Percentiles rank a stretch among this genome's conserved stretches.
These are phyloP conservation scores for Penicillium palitans DNA, from an alignment of 2,329 filamentous ascomycete species.

Conservation along the genomic window DNA sequence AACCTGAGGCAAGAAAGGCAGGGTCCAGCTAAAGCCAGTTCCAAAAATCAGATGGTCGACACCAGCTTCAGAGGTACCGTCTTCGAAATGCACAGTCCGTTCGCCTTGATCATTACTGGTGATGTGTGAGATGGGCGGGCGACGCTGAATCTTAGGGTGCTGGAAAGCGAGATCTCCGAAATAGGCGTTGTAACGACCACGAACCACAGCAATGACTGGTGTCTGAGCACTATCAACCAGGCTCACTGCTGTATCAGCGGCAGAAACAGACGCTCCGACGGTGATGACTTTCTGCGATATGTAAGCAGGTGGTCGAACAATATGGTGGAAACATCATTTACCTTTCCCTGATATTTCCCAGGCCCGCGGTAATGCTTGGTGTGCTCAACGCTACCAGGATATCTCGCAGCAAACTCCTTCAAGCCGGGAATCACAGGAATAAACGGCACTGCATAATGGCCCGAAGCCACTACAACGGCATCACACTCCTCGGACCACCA, in stretches of 20 bases:
- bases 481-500: conserved; percentile 67
- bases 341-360: conserved; percentile 43
- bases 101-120: conserved; percentile 44
- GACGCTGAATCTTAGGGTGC: conserved; percentile 50
- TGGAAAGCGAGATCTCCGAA: conserved; percentile 62
- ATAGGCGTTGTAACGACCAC: conserved; percentile 55
- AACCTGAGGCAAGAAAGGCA: conserved; percentile 60
- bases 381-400: conserved; percentile 44
- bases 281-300: conserved; percentile 56
- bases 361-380: conserved; percentile 43
- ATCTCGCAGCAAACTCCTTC: conserved; percentile 39
- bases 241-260: conserved; percentile 61
- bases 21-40: conserved; percentile 65
- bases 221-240: conserved; percentile 48
- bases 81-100: conserved; percentile 55
- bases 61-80: conserved; percentile 53
- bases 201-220: conserved; percentile 56
- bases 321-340: conserved; percentile 3
- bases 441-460: conserved; percentile 61
- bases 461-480: conserved; percentile 61
- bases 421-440: conserved; percentile 47
- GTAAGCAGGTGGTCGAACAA: not conserved
- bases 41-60: conserved; percentile 67
- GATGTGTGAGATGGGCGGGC: conserved; percentile 31
- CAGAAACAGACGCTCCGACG: conserved; percentile 65